Conservation (phyloP, 2,329 filamentous ascomycete species). For the Ascochyta rabiei region DNA sequence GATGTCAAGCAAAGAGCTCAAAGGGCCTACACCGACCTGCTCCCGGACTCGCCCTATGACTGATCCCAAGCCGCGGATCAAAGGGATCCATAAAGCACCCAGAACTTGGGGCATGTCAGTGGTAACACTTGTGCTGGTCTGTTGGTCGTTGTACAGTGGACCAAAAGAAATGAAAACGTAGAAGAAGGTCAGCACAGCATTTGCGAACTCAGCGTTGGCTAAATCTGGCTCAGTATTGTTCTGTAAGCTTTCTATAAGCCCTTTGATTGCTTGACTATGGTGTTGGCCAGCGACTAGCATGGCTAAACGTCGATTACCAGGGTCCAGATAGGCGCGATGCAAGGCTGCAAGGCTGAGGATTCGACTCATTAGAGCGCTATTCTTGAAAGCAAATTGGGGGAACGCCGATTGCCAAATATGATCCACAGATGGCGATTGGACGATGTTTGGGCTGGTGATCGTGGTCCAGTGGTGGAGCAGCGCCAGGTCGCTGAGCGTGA, state of each 20-base stretch:
- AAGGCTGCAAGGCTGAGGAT: conserved; percentile 23
- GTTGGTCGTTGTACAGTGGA: conserved; percentile 17
- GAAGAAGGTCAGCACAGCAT: conserved; percentile 12
- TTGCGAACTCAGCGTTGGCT: conserved; percentile 22
- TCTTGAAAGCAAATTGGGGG: conserved; percentile 16
- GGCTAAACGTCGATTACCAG: conserved; percentile 8
- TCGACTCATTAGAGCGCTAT: conserved; percentile 21
- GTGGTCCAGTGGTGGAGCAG: conserved; percentile 26
- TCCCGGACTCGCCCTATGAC: conserved; percentile 16
- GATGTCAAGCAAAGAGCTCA: conserved; percentile 18
- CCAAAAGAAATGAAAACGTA: conserved; percentile 27
- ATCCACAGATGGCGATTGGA: conserved; percentile 15
- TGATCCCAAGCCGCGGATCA: conserved; percentile 20
- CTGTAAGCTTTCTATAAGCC: conserved; percentile 16
- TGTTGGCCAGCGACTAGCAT: conserved; percentile 19
- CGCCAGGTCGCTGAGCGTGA: conserved; percentile 20
- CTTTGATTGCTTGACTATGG: conserved; percentile 19
- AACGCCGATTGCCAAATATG: conserved; percentile 21
- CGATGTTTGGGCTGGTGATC: conserved; percentile 20
- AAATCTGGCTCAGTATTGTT: neutral
- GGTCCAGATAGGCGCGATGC: conserved; percentile 22
- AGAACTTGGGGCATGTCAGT: conserved; percentile 20
- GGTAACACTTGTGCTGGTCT: neutral
- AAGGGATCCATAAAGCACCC: conserved; percentile 29
- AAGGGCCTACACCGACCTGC: conserved; percentile 17